A percentile compares a stretch with the other conserved stretches of the same genome.
phyloP scores from a whole-genome alignment of 1,139 yeast species.

The Pichia terricola region DNA sequence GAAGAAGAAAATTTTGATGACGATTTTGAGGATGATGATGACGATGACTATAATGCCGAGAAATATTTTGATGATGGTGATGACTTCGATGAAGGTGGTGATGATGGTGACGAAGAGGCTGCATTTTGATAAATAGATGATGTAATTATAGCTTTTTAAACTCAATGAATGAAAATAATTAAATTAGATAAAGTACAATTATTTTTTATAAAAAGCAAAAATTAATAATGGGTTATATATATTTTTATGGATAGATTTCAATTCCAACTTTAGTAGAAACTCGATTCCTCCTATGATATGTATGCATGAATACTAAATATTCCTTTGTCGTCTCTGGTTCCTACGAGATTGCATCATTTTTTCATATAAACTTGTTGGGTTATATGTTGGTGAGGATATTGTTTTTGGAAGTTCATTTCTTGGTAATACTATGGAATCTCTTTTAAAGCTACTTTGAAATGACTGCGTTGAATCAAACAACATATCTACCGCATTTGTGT shows the following conservation, averaged over 20 bases:
- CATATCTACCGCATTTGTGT: conserved; percentile 3
- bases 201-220: too few relatives aligned
- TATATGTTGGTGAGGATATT: too few relatives aligned
- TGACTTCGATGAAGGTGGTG: conserved; percentile 43
- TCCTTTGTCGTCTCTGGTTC: background rate
- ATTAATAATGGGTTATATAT: too few relatives aligned
- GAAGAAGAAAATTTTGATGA: conserved; percentile 69
- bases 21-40: conserved; percentile 70
- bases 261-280: too few relatives aligned
- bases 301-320: too few relatives aligned
- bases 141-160: background rate
- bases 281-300: too few relatives aligned
- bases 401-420: too few relatives aligned
- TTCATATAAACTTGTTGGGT: conserved; percentile 10
- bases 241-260: too few relatives aligned
- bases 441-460: too few relatives aligned
- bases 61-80: conserved; percentile 55
- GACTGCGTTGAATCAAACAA: too few relatives aligned
- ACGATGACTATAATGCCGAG: conserved; percentile 73
- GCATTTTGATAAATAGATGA: conserved; percentile 40
- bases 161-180: background rate
- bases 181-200: background rate
- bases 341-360: conserved; percentile 9
- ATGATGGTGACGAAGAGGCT: conserved; percentile 51
- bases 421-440: background rate